Base-by-base conservation (phyloP, 192 early-diverging fungal genomes). In the Pilaira anomala region DNA sequence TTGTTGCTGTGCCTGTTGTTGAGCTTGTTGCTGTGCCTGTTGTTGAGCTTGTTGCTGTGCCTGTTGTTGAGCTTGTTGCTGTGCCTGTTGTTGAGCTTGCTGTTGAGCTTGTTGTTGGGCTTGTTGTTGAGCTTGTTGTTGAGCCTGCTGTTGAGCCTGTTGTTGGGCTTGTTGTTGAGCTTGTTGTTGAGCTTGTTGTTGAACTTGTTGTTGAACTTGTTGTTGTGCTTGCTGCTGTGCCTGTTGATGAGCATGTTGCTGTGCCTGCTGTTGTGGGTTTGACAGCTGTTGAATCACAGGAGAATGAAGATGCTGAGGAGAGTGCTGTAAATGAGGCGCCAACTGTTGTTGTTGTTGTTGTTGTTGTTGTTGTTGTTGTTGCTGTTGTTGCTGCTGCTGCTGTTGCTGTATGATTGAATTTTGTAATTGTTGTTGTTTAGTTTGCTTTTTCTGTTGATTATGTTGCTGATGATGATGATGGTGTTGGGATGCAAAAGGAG, bases 401-500 rank as follows among this genome's bases (percentile, higher is more conserved):
- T 60, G 58, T 18, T 60, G 59, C 0, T 44, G 39, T 45, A 21
- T 16, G n/a, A 1, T 7, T 33, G 26, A 21, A 19, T 48, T 5
- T n/a, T 60, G 42, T 26, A 25, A 11, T 25, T 60, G 60, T 33
- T 21, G 13, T 13, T 44, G 56, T 22, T 16, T 19, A 5, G 13
- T 21, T 24, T 19, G 40, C 7, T 58, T 36, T 0, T 5, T 19
- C 13, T 58, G 56, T 3, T 62, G 48, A 7, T 21, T 21, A 19
- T 57, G 30, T 8, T 36, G 55, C 39, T 49, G 44, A 26, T 69
- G 60, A 11, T 69, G 67, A n/a, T 62, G 44, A 25, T 44, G 40
- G 54, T 67, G 45, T 21, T 62, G 50, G 19, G 33, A 40, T n/a
- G 63, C 55, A 54, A 73, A 73, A 11, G 63, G 58, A 7, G 71